These are phyloP conservation scores for Pestalotiopsis sp. DNA, from an alignment of 2,329 filamentous ascomycete species.

Conservation along the genomic window DNA sequence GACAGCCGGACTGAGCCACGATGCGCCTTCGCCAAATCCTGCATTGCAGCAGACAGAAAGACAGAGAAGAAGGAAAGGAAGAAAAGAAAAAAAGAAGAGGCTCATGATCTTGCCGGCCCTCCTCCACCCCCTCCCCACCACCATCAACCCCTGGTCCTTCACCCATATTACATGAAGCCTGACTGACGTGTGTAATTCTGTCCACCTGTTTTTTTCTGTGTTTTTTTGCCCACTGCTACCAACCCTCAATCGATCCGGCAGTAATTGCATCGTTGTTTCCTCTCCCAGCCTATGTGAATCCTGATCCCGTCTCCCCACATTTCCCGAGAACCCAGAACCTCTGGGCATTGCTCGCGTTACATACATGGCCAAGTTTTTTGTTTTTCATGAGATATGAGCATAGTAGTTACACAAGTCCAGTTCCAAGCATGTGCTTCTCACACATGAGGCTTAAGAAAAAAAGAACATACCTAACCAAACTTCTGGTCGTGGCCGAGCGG, in stretches of 20 bases:
- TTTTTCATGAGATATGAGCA: background rate
- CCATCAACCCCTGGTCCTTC: background rate
- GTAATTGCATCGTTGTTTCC: background rate
- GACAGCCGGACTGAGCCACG: slow-evolving; percentile 10
- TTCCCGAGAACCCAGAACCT: background rate
- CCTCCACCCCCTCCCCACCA: background rate
- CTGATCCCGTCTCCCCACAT: background rate
- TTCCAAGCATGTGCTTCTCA: background rate
- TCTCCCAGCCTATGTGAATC: background rate
- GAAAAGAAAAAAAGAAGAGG: background rate
- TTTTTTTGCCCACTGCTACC: background rate
- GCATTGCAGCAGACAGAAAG: slow-evolving; percentile 3
- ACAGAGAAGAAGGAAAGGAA: background rate
- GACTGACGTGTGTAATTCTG: background rate
- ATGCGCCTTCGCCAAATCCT: slow-evolving; percentile 11
- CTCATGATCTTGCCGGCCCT: slow-evolving; percentile 9
- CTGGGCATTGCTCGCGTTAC: background rate
- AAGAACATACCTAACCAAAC: background rate
- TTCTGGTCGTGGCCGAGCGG: background rate
- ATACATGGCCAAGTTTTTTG: background rate
- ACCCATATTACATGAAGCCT: background rate
- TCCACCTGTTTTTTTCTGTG: background rate
- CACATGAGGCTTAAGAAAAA: background rate
- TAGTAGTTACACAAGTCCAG: background rate
- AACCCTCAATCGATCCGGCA: background rate